These are phyloP conservation scores for Gossypium davidsonii DNA, from an alignment of 441 rosid genomes.

Conservation along the genomic window DNA sequence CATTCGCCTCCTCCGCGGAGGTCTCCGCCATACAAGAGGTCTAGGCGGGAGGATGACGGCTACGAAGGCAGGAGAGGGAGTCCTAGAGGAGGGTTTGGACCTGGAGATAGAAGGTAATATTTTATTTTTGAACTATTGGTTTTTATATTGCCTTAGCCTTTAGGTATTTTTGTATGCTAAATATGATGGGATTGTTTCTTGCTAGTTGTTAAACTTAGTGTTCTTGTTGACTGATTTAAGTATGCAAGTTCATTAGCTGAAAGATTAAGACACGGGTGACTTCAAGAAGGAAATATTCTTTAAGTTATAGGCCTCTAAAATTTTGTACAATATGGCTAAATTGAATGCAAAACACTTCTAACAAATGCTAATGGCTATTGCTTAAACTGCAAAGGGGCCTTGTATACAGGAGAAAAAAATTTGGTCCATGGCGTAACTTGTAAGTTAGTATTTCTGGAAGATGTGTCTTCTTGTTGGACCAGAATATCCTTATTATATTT, in stretches of 20 bases:
- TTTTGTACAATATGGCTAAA: neutral
- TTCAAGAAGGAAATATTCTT: neutral
- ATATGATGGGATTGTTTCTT: neutral
- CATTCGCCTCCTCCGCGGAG: conserved; percentile 65
- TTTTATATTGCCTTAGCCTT: neutral
- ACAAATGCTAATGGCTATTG: neutral
- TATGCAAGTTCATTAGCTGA: neutral
- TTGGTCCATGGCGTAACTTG: too few species aligned
- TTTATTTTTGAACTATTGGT: neutral
- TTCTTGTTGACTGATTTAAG: neutral
- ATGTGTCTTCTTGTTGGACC: neutral
- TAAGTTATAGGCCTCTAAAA: neutral
- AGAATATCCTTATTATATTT: neutral
- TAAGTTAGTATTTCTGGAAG: neutral
- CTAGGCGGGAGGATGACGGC: conserved; percentile 81
- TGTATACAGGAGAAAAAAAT: neutral
- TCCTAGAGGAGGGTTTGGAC: conserved; percentile 75
- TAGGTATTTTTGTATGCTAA: neutral
- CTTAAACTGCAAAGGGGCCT: neutral
- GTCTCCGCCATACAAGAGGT: conserved; percentile 70
- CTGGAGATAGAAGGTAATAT: conserved; percentile 69
- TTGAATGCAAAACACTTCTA: neutral
- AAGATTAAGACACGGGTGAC: neutral
- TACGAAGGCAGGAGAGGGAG: conserved; percentile 78
- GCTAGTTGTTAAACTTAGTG: neutral